Base-by-base conservation (phyloP, 805 yeast species). In the Saturnispora sekii region DNA sequence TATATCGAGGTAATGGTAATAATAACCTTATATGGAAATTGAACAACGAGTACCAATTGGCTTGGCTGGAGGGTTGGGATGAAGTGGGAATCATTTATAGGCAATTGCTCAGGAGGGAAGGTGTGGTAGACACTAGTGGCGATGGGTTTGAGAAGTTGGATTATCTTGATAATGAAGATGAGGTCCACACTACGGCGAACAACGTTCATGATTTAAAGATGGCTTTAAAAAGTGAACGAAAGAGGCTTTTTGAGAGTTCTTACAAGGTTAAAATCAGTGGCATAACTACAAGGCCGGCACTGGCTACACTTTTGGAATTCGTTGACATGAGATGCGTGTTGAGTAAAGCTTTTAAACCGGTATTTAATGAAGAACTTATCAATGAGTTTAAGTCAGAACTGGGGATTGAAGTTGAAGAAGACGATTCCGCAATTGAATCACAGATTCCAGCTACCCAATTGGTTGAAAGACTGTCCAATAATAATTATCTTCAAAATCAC, bases 51-150 rank as follows among this genome's bases (percentile, higher is more conserved):
- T 76, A 78, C 55, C 95, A 87, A 56, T 54, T 79, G 15, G 84
- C 89, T 6, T 77, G 82, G 73, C 64, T 77, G 38, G 71, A 77
- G 16, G 96, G 95, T 1, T 87, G 95, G 95, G 79, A 76, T 49
- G 65, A 56, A 21, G 51, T 59, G 28, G 66, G 59, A 1, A 47
- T 56, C 2, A 50, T 61, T 7, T 61, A 59, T 43, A 45, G 66
- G 6, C 66, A 62, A 37, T 45, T 60, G 41, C 46, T 45, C 44
- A 44, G 30, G 39, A 46, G 46, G 36, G 52, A 46, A 32, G 55
- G 51, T 14, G 35, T 44, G 9, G 44, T 48, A 12, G 53, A 50
- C 44, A 35, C 41, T 12, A 48, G 47, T 9, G 49, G 49, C 14
- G 41, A 48, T 37, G 45, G 48, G 15, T 50, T 50, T 41, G 53